Evolutionary conservation across 2,329 filamentous ascomycete genomes (phyloP).

Genomic region (Sporothrix mexicana): DNA sequence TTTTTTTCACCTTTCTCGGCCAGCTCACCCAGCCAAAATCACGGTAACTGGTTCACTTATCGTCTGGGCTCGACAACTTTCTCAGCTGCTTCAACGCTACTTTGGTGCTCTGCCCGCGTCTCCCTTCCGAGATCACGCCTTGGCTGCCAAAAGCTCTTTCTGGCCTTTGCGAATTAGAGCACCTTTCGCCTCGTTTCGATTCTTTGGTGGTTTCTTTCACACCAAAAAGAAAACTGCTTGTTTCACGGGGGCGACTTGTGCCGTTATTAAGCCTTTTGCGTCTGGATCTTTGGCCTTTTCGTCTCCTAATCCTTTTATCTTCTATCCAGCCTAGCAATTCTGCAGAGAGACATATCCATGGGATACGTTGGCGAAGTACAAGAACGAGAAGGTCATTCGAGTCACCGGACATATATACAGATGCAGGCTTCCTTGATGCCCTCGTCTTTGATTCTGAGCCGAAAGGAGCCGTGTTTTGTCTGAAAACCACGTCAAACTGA

Average conservation of each 20-base stretch:
- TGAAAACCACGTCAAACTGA: background rate
- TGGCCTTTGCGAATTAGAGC: background rate
- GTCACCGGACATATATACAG: background rate
- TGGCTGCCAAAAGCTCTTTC: background rate
- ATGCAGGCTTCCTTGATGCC: background rate
- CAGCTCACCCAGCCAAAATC: background rate
- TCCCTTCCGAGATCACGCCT: background rate
- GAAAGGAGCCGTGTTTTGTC: background rate
- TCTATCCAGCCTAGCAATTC: background rate
- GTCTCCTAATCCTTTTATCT: background rate
- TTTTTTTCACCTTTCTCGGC: background rate
- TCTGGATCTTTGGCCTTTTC: background rate
- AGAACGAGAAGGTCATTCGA: background rate
- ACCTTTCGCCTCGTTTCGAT: conserved; percentile 1
- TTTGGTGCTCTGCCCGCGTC: background rate
- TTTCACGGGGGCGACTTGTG: background rate
- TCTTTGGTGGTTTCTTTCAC: background rate
- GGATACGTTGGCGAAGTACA: background rate
- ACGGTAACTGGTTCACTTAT: background rate
- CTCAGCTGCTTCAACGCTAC: background rate
- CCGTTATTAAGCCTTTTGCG: background rate
- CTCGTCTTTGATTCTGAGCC: background rate
- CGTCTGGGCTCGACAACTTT: background rate
- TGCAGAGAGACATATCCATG: background rate
- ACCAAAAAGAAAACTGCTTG: background rate